Evolutionary conservation across 2,329 filamentous ascomycete genomes (phyloP).

Genomic region (Pseudocercospora vitis): DNA sequence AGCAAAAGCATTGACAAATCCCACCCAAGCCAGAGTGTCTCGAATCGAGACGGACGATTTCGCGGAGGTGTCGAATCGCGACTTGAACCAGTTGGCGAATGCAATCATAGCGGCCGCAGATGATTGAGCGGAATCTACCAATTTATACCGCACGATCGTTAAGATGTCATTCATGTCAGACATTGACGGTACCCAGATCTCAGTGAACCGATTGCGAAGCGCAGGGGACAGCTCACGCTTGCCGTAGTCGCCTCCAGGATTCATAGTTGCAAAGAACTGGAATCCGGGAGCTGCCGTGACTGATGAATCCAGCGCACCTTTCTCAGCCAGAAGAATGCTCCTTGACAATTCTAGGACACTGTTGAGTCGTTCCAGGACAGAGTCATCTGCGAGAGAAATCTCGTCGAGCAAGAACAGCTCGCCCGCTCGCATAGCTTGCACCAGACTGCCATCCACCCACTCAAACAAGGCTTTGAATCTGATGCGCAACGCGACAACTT

Average conservation of each 20-base stretch:
- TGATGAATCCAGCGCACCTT: conserved; percentile 80
- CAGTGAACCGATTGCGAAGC: conserved; percentile 91
- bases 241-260: conserved; percentile 95
- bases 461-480: conserved; percentile 87
- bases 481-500: conserved; percentile 51
- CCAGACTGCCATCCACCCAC: conserved; percentile 91
- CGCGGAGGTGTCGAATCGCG: conserved; percentile 71
- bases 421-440: conserved; percentile 88
- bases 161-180: conserved; percentile 82
- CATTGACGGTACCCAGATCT: conserved; percentile 94
- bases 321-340: conserved; percentile 87
- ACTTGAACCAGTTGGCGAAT: conserved; percentile 92
- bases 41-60: conserved; percentile 82
- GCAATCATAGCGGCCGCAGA: conserved; percentile 71
- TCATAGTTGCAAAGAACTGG: conserved; percentile 98
- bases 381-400: conserved; percentile 96
- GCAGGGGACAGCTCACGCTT: conserved; percentile 97
- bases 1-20: conserved; percentile 70
- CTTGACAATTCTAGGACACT: conserved; percentile 89
- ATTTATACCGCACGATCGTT: conserved; percentile 79
- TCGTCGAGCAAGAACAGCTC: conserved; percentile 94
- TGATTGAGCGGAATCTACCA: conserved; percentile 56
- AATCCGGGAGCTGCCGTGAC: conserved; percentile 76
- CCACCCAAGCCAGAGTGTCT: conserved; percentile 89
- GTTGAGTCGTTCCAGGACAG: conserved; percentile 92